Percentiles rank a stretch among this genome's conserved stretches.
phyloP scores from a whole-genome alignment of 305 asterid genomes.

The Solanum hybrid region DNA sequence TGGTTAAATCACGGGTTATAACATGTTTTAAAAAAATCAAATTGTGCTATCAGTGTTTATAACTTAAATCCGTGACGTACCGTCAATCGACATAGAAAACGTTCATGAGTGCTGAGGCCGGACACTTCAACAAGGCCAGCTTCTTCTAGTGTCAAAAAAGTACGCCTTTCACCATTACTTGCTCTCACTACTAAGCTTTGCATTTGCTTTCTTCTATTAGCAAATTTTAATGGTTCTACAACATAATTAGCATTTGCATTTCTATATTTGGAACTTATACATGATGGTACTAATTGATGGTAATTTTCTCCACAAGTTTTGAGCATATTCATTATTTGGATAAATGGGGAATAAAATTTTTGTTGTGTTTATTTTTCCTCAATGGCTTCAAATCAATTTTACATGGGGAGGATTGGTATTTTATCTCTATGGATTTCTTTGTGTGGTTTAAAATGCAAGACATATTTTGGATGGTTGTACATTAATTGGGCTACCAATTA shows the following conservation, averaged over 20 bases:
- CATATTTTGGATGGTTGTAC: background rate
- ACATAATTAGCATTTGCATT: background rate
- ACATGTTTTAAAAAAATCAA: too few relatives aligned
- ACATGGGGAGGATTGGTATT: background rate
- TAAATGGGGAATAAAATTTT: background rate
- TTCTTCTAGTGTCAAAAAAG: slow-evolving; percentile 61
- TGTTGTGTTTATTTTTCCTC: background rate
- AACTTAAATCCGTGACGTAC: slow-evolving; percentile 15
- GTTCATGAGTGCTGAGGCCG: slow-evolving; percentile 71
- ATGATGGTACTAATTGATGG: slow-evolving; percentile 4
- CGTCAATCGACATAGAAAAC: slow-evolving; percentile 78
- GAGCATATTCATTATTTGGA: slow-evolving; percentile 19
- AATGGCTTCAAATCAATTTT: background rate
- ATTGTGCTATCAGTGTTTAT: too few relatives aligned
- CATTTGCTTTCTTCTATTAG: slow-evolving; percentile 7
- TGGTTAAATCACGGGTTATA: background rate
- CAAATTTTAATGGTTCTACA: background rate
- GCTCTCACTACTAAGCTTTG: slow-evolving; percentile 16
- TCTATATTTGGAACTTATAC: background rate
- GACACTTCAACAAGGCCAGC: slow-evolving; percentile 76
- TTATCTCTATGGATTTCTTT: background rate
- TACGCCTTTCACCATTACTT: slow-evolving; percentile 27
- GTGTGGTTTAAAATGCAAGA: background rate
- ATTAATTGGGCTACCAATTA: background rate
- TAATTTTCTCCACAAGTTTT: slow-evolving; percentile 2